Base-by-base conservation (phyloP, 306 rosid species). In the Oemleria cerasiformis region DNA sequence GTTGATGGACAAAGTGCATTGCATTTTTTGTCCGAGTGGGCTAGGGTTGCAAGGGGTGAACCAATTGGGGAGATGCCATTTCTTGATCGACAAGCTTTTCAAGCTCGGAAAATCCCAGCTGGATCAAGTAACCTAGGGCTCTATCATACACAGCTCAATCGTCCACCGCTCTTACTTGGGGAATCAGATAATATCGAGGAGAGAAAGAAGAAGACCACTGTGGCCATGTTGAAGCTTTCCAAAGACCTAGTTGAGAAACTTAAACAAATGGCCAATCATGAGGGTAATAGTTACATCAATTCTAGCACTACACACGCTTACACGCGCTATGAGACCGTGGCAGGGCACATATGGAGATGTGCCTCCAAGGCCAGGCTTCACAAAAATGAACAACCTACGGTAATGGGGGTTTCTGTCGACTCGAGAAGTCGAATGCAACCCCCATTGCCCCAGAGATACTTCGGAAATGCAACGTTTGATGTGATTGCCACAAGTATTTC, bases 291-390 rank as follows among this genome's bases (percentile, higher is more conserved):
- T 5, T 64, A 34, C 3, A 71, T 57, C 14, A 38, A 50, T 17
- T 4, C 44, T 36, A 60, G 23, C 53, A 43, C 55, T 0, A 64
- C n/a, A 2, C 82, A 81, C 0, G 50, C 72, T 21, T 90, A 77
- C n/a, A 83, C 78, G 0, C 75, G 88, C 41, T 88, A 75, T 2
- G 96, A 91, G 75, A 60, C 80, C 0, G 4, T 91, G 9, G 64
- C 88, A 0, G 89, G 88, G 0, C 85, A 91, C 48, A 44, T 87
- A 1, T 91, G 96, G 97, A 82, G 81, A 56, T 80, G 81, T 53
- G 87, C 91, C 0, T 60, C 87, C 71, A 87, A 83, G 65, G 91
- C 97, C 0, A 77, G 91, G 7, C 61, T 60, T 0, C 86, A 71
- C 63, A 10, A 4, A 34, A 8, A 59, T 2, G 81, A 87, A 16